Evolutionary conservation across 805 yeast genomes (phyloP).

Genomic region (Allodekkera sacchari): DNA sequence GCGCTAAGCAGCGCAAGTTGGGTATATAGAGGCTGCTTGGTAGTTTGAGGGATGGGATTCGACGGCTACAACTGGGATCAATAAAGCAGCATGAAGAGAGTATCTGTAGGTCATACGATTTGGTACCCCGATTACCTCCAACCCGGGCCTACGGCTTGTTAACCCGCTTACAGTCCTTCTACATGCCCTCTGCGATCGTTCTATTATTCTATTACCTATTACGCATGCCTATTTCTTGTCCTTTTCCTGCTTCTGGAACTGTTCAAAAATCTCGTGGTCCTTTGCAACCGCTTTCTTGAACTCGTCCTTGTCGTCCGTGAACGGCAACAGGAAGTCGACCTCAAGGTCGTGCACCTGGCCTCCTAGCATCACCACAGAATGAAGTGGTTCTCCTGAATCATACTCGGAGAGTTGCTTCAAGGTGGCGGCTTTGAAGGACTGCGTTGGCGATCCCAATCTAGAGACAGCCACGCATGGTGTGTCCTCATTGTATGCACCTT

Average conservation of each 20-base stretch:
- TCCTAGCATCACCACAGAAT: slow-evolving; percentile 84
- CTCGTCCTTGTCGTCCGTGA: slow-evolving; percentile 51
- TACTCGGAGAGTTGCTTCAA: slow-evolving; percentile 67
- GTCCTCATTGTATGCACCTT: slow-evolving; percentile 70
- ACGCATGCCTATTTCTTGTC: background rate
- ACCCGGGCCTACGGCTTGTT: too few species aligned
- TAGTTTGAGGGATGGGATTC: too few species aligned
- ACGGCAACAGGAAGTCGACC: slow-evolving; percentile 73
- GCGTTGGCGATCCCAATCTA: slow-evolving; percentile 81
- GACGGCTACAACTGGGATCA: too few species aligned
- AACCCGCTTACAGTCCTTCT: too few species aligned
- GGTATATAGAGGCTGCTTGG: too few species aligned
- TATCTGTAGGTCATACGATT: too few species aligned
- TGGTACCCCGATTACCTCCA: too few species aligned
- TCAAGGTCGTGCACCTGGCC: slow-evolving; percentile 92
- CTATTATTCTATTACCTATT: too few species aligned
- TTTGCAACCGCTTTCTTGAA: slow-evolving; percentile 38
- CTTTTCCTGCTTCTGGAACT: slow-evolving; percentile 4
- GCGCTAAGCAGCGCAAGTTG: too few species aligned
- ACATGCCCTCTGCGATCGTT: too few species aligned
- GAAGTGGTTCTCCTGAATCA: slow-evolving; percentile 92
- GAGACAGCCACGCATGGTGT: slow-evolving; percentile 95
- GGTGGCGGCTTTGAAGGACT: slow-evolving; percentile 78
- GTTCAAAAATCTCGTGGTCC: slow-evolving; percentile 68
- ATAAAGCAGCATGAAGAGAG: too few species aligned